Percentiles rank a stretch among this genome's conserved stretches.
phyloP scores from a whole-genome alignment of 768 basidiomycete genomes.

The Suillus hirtellus region DNA sequence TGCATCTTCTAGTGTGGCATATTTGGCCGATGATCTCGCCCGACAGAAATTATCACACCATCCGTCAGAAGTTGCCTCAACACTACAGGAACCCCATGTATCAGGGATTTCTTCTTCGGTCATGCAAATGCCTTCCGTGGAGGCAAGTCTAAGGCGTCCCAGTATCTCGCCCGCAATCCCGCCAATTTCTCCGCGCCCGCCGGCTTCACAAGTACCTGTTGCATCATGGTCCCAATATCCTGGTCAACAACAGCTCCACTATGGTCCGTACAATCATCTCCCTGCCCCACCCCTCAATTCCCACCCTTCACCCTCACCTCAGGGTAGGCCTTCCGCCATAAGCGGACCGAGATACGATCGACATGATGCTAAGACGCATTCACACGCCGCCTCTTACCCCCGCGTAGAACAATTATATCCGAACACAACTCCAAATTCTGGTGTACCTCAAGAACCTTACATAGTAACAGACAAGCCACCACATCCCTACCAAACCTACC shows the following conservation, averaged over 20 bases:
- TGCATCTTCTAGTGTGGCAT: slow-evolving; percentile 23
- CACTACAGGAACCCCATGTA: neutral
- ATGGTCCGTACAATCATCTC: slow-evolving; percentile 4
- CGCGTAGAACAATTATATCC: slow-evolving; percentile 3
- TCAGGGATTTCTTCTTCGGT: slow-evolving; percentile 39
- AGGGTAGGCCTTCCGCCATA: slow-evolving; percentile 5
- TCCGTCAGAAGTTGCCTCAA: slow-evolving; percentile 12
- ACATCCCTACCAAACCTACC: neutral
- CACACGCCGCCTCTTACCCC: neutral
- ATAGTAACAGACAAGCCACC: neutral
- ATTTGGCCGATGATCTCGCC: slow-evolving; percentile 40
- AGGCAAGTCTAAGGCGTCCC: slow-evolving; percentile 15
- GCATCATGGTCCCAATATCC: slow-evolving; percentile 3
- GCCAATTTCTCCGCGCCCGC: slow-evolving; percentile 23
- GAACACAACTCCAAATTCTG: slow-evolving; percentile 3
- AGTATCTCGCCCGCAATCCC: slow-evolving; percentile 12
- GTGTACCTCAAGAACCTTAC: neutral
- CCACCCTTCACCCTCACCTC: neutral
- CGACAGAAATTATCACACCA: slow-evolving; percentile 36
- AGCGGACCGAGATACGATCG: neutral
- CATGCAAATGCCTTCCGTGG: slow-evolving; percentile 31
- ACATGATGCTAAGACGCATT: slow-evolving; percentile 4
- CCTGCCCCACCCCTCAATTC: neutral
- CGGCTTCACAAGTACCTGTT: slow-evolving; percentile 12
- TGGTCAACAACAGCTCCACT: slow-evolving; percentile 7